Base-by-base conservation (phyloP, 2,329 filamentous ascomycete species). In the Ophiognomonia clavigignenti-juglandacearum region DNA sequence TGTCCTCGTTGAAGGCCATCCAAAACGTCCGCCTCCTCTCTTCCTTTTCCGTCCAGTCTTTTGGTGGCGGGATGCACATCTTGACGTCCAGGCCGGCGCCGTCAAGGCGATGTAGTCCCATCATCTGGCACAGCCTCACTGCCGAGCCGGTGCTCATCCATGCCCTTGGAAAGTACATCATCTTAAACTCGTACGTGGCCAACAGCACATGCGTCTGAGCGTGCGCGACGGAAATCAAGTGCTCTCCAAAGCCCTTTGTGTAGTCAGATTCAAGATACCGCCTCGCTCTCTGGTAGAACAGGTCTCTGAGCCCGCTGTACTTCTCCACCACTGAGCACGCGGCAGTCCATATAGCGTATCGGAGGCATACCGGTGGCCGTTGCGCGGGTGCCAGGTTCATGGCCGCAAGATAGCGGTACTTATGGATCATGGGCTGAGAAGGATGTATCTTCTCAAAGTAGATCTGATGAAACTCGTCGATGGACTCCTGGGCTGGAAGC, bases 271-370 rank as follows among this genome's bases (percentile, higher is more conserved):
- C 89, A 36, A 90, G 77, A 60, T 97, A 97, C 62, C 95, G 97
- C 49, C 92, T 82, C 11, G 92, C 82, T 43, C 91, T 79, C 53
- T 86, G 82, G 63, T 98, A 98, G 63, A 97, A 96, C 53, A 95
- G 81, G 45, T 91, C 86, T 60, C 90, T 89, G 13, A 96, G 67
- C 45, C 81, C 79, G 27, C 77, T 73, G 62, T 88, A 96, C 61
- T 90, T 93, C 49, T 96, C 89, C 3, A 81, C 83, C 36, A 91
- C 78, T 5, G 88, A 85, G 53, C 89, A 91, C n/a, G 92, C 90
- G 59, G 90, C 71, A n/a, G 85, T 88, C 92, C 92, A 97, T 75
- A 97, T 95, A 46, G 88, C 89, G 67, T 98, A 98, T 56, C 93
- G 83, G 41, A 98, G 70, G 54, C 86, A 89, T 24, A 96, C 82